phyloP scores from a whole-genome alignment of 305 asterid species.

The Fraxinus velutina region DNA sequence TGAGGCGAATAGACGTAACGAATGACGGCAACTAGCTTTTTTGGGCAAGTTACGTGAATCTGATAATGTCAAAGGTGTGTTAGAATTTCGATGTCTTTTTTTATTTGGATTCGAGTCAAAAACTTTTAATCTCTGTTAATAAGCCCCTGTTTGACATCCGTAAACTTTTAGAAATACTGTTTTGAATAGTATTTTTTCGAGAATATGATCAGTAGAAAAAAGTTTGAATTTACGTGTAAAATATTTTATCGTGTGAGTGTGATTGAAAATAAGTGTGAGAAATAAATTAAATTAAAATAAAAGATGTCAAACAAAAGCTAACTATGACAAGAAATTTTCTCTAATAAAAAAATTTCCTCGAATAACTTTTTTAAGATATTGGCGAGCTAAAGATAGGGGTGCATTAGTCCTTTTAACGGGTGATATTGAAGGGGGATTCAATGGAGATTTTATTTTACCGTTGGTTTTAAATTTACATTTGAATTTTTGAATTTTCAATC shows the following conservation, averaged over 20 bases:
- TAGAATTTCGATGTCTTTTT: neutral
- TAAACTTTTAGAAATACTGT: no score
- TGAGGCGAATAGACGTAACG: neutral
- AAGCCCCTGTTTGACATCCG: no score
- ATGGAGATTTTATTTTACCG: constrained; percentile 13
- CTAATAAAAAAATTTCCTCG: neutral
- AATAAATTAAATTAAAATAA: no score
- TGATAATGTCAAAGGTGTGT: neutral
- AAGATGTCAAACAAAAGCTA: no score
- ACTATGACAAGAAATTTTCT: neutral
- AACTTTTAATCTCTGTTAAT: neutral
- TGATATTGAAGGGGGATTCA: neutral
- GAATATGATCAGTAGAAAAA: no score
- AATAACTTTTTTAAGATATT: neutral
- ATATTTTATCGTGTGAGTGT: no score
- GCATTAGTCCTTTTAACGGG: neutral
- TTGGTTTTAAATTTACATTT: neutral
- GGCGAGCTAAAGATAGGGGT: neutral
- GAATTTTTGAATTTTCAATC: neutral
- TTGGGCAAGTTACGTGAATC: neutral
- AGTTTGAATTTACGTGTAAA: no score
- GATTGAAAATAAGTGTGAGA: no score
- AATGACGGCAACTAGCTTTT: neutral
- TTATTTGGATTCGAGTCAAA: neutral
- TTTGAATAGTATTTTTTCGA: no score